These are phyloP conservation scores for Delonix regia DNA, from an alignment of 306 rosid species.

Conservation along the genomic window DNA sequence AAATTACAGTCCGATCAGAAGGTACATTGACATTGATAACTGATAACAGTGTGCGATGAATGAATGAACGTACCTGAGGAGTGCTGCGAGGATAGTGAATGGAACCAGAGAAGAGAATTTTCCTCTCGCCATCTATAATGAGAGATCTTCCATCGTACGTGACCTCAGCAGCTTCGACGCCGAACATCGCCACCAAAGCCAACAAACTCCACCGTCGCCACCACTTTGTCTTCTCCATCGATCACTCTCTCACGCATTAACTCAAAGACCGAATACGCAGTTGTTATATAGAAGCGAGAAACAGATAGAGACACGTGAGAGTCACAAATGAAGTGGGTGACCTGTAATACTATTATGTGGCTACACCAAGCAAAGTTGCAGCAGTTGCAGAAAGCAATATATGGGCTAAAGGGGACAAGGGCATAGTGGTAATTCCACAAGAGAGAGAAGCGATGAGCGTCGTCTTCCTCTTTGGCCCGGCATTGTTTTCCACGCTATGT, in stretches of 20 bases:
- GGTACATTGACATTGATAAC: background rate
- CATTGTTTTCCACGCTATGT: background rate
- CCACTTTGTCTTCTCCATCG: slow-evolving; percentile 23
- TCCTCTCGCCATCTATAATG: slow-evolving; percentile 63
- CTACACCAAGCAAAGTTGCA: background rate
- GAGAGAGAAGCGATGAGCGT: no score
- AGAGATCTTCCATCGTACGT: slow-evolving; percentile 84
- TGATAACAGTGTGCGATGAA: background rate
- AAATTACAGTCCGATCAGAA: background rate
- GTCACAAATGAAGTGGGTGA: slow-evolving; percentile 42
- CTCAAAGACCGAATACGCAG: background rate
- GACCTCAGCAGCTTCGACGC: slow-evolving; percentile 31
- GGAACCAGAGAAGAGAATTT: slow-evolving; percentile 76
- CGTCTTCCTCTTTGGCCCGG: no score
- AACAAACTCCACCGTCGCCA: slow-evolving; percentile 32
- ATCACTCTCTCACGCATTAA: slow-evolving; percentile 11
- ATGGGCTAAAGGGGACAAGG: background rate
- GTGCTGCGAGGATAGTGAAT: slow-evolving; percentile 94
- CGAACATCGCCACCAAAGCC: background rate
- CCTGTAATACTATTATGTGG: background rate
- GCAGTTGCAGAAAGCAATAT: background rate
- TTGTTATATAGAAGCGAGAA: background rate
- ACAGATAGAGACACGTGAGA: slow-evolving; percentile 28
- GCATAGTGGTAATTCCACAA: background rate
- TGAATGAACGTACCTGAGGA: slow-evolving; percentile 53